Evolutionary conservation across 805 yeast genomes (phyloP), one percentile per base, ranked within the genome.

Genomic region (Teunomyces cretensis): DNA sequence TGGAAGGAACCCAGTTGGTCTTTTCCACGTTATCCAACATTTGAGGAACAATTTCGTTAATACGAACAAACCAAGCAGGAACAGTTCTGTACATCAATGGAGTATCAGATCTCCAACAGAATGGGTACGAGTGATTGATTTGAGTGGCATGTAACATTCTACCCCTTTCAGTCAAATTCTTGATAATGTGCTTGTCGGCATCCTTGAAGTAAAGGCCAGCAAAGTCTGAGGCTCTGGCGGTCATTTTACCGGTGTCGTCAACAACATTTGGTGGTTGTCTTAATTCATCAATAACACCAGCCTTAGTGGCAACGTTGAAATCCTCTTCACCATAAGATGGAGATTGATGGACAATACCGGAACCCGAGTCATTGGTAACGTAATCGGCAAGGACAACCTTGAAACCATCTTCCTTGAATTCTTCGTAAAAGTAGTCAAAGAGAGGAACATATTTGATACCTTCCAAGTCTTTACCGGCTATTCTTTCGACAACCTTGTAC

Each of bases 21-120:
- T 79, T 78, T 42, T 83, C 88, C 42, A 94, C 92, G 60, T 89
- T 88, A 49, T 78, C 81, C 61, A 91, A 76, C 88, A 94, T 88
- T 60, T 88, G 81, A 42, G 97, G 97, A 56, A 92, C 80, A 63
- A 88, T 80, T 45, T 88, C 91, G 55, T 80, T 82, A 46, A 94
- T 86, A 64, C 96, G 85, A 48, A 94, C 94, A 61, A 94, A 94
- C 99, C 99, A 94, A 28, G 98, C 92, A 42, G 99, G 99, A 54
- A 94, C 97, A 31, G 97, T 84, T 74, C 96, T 84, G 76, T 94
- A 94, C 55, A 94, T 69, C 65, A 94, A 81, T 44, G 99, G 99
- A 26, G 99, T 94, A 65, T 94, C 99, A 2, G 98, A 92, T 80
- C 99, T 86, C 99, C 99, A 94, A 76, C 99, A 94, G 86, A 94